Evolutionary conservation across 306 rosid species (phyloP), one percentile per base, ranked within the genome.

Genomic region (Betula pendula): DNA sequence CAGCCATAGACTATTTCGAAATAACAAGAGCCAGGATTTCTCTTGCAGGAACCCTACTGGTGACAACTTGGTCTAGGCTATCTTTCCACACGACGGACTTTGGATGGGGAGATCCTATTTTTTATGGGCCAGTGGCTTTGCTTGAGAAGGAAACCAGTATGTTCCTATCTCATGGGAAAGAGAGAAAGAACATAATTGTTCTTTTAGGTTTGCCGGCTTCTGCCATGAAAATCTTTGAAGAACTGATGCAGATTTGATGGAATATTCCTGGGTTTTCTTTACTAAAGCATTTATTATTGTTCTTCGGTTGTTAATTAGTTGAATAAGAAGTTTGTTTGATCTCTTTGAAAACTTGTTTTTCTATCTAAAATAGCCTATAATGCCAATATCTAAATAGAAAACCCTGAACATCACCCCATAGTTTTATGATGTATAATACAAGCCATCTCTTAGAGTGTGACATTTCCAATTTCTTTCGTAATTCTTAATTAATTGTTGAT

Each of bases 41-140:
- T 3, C 70, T 95, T 42, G 72, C 91, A 2, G 91, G 88, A 3
- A 91, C 97, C 3, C 87, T 93, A 52, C 25, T 93, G 88, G 84
- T 91, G 68, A 91, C 93, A 47, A 84, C 97, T 51, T 93, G 97
- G 98, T 85, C 96, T 11, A 93, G 77, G 73, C 79, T 91, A 20
- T 74, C 90, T 52, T 89, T 93, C 11, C 93, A 89, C 78, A 77
- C 92, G 6, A 79, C 91, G 3, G 89, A 91, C 72, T 93, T 93
- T 20, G 98, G 97, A 0, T 93, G 97, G 98, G 98, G 93, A 13
- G 87, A 93, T 19, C 92, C 98, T 43, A 2, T 84, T 13, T 87
- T 84, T 60, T 89, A 93, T 6, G 96, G 96, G 25, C 97, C 96
- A 7, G 93, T 91, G 8, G 84, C 91, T 3, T 77, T 91, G 82